Base-by-base conservation (phyloP, 2,329 filamentous ascomycete genomes). In the Pleurostoma richardsiae region DNA sequence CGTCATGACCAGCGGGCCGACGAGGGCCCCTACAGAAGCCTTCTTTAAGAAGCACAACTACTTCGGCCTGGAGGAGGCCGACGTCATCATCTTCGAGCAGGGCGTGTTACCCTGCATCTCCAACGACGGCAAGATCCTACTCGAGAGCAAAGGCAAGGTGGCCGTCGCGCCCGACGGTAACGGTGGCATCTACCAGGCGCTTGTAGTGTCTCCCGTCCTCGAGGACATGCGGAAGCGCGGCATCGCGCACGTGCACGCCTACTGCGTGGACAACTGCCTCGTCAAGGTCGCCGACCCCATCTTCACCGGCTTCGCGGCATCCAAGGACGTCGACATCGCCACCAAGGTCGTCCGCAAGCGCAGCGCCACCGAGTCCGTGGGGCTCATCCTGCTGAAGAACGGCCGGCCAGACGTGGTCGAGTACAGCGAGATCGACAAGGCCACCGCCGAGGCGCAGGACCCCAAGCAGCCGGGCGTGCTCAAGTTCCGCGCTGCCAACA, bases 291-390 rank as follows among this genome's bases (percentile, higher is more conserved):
- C 92, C 29, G 94, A 99, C 62, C 94, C 94, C 10, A 80, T 90
- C 57, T 97, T 99, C 73, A 85, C 97, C 59, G 94, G 94, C 57
- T 97, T 97, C 71, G 81, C 90, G 4, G 90, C 92, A 39, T 81
- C 85, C 44, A 88, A 92, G 67, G 73, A 90, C 50, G 92, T 96
- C 57, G 90, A 96, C 70, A 95, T 99, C 60, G 92, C 92, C 30
- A 99, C 94, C 57, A 99, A 99, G 77, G 94, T 96, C n/a, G 94
- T 99, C 51, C 89, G 94, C 58, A 99, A 99, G 82, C 90, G 94
- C 59, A 88, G 92, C 64, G 92, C 94, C 45, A 95, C 90, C 62
- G 94, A 99, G 74, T 90, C 90, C 1, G 94, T 99, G 36, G 94
- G 94, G 41, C 77, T 99, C 52, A 97, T 99, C 60, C 72, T 99